Percentiles rank a stretch among this genome's conserved stretches.
Conservation (phyloP, 768 basidiomycete species). For the Calocera viscosa region DNA sequence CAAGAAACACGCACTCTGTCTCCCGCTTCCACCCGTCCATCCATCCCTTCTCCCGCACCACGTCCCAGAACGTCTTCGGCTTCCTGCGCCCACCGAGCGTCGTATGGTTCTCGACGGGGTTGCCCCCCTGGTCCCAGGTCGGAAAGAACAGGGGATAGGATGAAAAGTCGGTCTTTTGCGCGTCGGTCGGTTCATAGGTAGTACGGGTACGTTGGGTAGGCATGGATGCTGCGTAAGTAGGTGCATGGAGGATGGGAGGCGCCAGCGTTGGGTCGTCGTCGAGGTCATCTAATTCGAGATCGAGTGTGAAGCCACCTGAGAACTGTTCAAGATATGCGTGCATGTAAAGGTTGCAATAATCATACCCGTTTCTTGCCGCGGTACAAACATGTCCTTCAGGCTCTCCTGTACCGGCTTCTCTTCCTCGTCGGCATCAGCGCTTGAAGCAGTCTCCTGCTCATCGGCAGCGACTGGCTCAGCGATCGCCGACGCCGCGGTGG, state of each 20-base stretch:
- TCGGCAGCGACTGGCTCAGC: not conserved
- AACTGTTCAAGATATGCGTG: not conserved
- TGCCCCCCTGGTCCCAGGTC: slow-evolving; percentile 11
- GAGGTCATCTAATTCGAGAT: slow-evolving; percentile 54
- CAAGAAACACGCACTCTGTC: not conserved
- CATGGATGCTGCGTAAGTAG: not conserved
- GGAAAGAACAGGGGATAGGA: slow-evolving; percentile 16
- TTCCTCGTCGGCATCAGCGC: not conserved
- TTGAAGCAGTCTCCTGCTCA: not conserved
- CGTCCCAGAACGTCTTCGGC: not conserved
- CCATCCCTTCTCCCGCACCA: not conserved
- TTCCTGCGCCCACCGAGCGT: not conserved
- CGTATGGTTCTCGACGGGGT: not conserved
- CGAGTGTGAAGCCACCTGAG: slow-evolving; percentile 59
- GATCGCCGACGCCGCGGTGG: slow-evolving; percentile 16
- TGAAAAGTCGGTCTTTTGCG: not conserved
- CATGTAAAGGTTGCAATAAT: not conserved
- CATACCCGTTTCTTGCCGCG: slow-evolving; percentile 53
- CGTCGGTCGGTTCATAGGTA: not conserved
- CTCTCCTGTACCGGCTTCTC: slow-evolving; percentile 18
- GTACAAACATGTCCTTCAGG: slow-evolving; percentile 64
- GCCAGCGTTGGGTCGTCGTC: slow-evolving; percentile 15
- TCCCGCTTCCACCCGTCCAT: not conserved
- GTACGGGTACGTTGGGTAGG: not conserved
- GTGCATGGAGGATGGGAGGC: not conserved